Evolutionary conservation across 441 rosid species (phyloP).

Genomic region (Pelargonium myrrhifolium): DNA sequence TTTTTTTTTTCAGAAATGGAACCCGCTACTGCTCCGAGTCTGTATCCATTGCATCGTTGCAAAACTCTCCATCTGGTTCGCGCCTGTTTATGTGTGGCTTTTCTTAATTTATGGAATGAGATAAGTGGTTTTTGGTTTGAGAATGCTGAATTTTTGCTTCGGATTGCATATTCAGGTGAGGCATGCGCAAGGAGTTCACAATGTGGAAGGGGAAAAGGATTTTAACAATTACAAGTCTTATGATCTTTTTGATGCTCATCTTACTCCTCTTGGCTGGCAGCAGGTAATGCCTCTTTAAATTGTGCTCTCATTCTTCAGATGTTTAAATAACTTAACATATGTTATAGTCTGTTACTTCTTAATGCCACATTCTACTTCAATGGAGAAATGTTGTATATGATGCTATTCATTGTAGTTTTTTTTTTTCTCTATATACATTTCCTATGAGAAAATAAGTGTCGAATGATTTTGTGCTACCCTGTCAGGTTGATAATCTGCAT

Average conservation of each 20-base stretch:
- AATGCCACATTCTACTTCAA: too few relatives aligned
- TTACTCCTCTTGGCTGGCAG: conserved; percentile 52
- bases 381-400: background rate
- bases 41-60: conserved; percentile 19
- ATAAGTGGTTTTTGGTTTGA: background rate
- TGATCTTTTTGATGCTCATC: conserved; percentile 42
- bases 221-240: conserved; percentile 27
- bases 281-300: conserved; percentile 25
- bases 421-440: background rate
- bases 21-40: background rate
- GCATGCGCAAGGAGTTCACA: conserved; percentile 53
- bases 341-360: too few relatives aligned
- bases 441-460: background rate
- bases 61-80: conserved; percentile 23
- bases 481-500: conserved; percentile 38
- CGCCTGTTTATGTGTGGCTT: background rate
- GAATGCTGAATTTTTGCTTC: background rate
- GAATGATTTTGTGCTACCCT: conserved; percentile 11
- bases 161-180: conserved; percentile 32
- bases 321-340: background rate
- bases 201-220: conserved; percentile 45
- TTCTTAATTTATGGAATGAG: background rate
- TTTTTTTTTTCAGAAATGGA: conserved; percentile 15
- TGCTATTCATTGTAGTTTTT: background rate
- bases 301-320: background rate